These are phyloP conservation scores for Xenoacremonium recifei DNA, from an alignment of 2,329 filamentous ascomycete genomes.

Conservation along the genomic window DNA sequence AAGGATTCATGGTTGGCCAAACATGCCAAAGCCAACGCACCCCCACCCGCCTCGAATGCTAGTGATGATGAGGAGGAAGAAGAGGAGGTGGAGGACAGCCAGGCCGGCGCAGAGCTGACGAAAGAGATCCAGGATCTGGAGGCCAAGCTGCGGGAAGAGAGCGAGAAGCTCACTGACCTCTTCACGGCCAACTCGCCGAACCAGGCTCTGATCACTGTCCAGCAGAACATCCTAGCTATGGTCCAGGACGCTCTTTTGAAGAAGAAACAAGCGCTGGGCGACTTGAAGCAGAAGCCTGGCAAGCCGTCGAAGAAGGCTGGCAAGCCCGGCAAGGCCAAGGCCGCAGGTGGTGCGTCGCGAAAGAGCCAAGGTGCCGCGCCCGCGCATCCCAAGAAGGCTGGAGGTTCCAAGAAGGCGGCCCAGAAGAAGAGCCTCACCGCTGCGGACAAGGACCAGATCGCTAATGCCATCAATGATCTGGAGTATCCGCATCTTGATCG, in stretches of 20 bases:
- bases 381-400: constrained; percentile 33
- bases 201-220: constrained; percentile 51
- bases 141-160: constrained; percentile 54
- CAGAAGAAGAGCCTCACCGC: constrained; percentile 60
- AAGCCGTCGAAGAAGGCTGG: constrained; percentile 58
- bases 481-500: constrained; percentile 74
- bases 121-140: constrained; percentile 52
- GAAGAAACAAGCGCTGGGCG: constrained; percentile 64
- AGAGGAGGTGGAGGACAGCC: constrained; percentile 50
- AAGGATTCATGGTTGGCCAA: constrained; percentile 80
- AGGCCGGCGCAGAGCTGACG: constrained; percentile 39
- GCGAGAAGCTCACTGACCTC: constrained; percentile 55
- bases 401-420: constrained; percentile 43
- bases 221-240: constrained; percentile 61
- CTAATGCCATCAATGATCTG: constrained; percentile 78
- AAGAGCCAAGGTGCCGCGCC: constrained; percentile 38
- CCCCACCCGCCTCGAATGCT: constrained; percentile 63
- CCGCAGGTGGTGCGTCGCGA: constrained; percentile 34
- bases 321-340: constrained; percentile 56
- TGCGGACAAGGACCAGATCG: constrained; percentile 88
- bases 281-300: constrained; percentile 47
- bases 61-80: constrained; percentile 71
- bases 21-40: constrained; percentile 57
- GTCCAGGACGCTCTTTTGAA: constrained; percentile 72
- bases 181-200: constrained; percentile 51